Evolutionary conservation across 352 stramenopile species (phyloP), one percentile per base, ranked within the genome.

Genomic region (Phytophthora megakarya): DNA sequence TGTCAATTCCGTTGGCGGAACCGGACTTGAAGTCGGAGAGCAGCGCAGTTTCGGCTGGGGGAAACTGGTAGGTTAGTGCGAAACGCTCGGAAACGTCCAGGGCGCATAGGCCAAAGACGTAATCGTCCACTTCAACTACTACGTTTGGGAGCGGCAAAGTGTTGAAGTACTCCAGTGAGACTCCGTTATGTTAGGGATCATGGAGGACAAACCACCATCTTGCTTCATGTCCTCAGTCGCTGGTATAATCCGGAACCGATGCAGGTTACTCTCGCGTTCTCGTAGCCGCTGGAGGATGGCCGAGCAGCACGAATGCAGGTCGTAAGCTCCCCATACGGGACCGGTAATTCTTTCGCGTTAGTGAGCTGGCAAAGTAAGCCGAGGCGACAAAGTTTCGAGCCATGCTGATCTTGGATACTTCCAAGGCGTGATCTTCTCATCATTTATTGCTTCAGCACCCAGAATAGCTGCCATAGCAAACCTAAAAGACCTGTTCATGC

Each of bases 271-370:
- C 23, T 53, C 28, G 1, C 23, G 40, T 22, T 48, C 30, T 0
- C 39, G 48, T 11, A 61, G 33, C 1, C 48, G n/a, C 35, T 69
- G 46, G 15, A 64, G 28, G 39, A 69, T 3, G 53, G 61, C 3
- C 46, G 51, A 9, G 52, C 61, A 26, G 42, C 16, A 6, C 46
- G 61, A 9, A 15, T 50, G 39, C 55, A n/a, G n/a, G n/a, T n/a
- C 54, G 46, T 10, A 70, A 47, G 25, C 46, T 60, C 5, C n/a
- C 62, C 54, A 65, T 52, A n/a, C 65, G 39, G 5, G 62, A 65
- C 1, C 43, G 48, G 26, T 53, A 57, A 4, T 5, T 32, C 22
- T 66, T 44, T 5, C 58, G 33, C 4, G 47, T 40, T 18, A 66
- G 22, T 6, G 26, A 3, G 1, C n/a, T n/a, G n/a, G n/a, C n/a